A percentile compares a stretch with the other conserved stretches of the same genome.
Conservation (phyloP, 1,284 basidiomycete genomes). For the Albatrellus sp. region DNA sequence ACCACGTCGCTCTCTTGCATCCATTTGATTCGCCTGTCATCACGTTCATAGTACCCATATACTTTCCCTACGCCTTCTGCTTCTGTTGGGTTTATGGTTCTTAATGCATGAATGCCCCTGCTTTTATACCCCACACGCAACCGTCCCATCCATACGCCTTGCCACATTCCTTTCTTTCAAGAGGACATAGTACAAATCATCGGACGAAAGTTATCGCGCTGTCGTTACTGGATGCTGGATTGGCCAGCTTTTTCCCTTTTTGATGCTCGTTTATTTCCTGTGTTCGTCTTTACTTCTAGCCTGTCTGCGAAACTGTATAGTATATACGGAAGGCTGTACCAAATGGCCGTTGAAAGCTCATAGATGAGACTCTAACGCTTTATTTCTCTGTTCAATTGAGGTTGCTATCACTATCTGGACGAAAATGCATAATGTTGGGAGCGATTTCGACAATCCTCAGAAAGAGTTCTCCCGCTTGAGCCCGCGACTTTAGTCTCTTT, state of each 20-base stretch:
- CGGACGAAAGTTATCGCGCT: conserved; percentile 10
- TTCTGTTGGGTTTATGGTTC: conserved; percentile 8
- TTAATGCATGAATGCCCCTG: conserved; percentile 10
- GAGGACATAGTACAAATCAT: conserved; percentile 8
- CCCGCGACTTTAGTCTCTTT: too few relatives aligned
- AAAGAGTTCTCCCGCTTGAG: too few relatives aligned
- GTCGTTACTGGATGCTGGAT: conserved; percentile 20
- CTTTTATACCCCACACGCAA: conserved; percentile 9
- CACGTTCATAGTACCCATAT: conserved; percentile 5
- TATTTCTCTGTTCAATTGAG: not conserved
- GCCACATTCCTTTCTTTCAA: conserved; percentile 8
- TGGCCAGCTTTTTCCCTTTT: conserved; percentile 19
- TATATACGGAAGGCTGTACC: conserved; percentile 28
- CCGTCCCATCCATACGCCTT: conserved; percentile 8
- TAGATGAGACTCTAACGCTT: conserved; percentile 19
- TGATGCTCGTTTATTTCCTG: conserved; percentile 17
- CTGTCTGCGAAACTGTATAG: conserved; percentile 15
- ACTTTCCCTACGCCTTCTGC: conserved; percentile 4
- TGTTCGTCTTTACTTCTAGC: conserved; percentile 21
- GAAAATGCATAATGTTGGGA: not conserved
- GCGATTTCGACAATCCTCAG: too few relatives aligned
- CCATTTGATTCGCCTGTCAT: conserved; percentile 4
- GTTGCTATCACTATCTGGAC: not conserved
- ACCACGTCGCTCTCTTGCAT: conserved; percentile 12
- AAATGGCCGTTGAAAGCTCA: conserved; percentile 20